Conservation (phyloP, 2,329 filamentous ascomycete genomes). For the Epichloe hybrida region DNA sequence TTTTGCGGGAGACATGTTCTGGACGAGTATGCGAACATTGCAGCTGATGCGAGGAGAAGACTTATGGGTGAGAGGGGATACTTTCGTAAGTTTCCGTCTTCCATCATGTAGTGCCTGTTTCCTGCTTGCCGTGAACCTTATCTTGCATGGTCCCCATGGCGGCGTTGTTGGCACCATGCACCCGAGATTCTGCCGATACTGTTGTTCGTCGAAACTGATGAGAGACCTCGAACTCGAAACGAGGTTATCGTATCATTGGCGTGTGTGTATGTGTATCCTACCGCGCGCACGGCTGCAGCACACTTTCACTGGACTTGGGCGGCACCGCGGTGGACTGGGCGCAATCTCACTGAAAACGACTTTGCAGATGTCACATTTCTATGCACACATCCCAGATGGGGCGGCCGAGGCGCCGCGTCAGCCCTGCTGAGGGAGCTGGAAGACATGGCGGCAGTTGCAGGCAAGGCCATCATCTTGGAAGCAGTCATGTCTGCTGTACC, state of each 20-base stretch:
- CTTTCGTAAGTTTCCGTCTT: conserved; percentile 21
- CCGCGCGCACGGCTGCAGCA: not conserved
- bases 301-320: not conserved
- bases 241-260: not conserved
- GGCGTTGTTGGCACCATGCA: not conserved
- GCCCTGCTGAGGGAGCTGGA: conserved; percentile 20
- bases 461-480: conserved; percentile 23
- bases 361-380: conserved; percentile 23
- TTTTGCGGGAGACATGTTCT: conserved; percentile 18
- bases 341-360: not conserved
- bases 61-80: conserved; percentile 18
- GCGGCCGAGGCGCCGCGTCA: conserved; percentile 22
- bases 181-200: not conserved
- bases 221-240: not conserved
- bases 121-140: not conserved
- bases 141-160: not conserved
- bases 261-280: not conserved
- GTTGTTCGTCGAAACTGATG: not conserved
- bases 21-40: conserved; percentile 19
- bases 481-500: conserved; percentile 24
- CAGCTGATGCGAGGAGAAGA: conserved; percentile 17
- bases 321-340: not conserved
- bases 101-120: not conserved
- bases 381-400: conserved; percentile 23
- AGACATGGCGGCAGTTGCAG: conserved; percentile 17